A percentile compares a stretch with the other conserved stretches of the same genome.
phyloP scores from a whole-genome alignment of 192 early-diverging fungal species.

The Mortierella alpina region DNA sequence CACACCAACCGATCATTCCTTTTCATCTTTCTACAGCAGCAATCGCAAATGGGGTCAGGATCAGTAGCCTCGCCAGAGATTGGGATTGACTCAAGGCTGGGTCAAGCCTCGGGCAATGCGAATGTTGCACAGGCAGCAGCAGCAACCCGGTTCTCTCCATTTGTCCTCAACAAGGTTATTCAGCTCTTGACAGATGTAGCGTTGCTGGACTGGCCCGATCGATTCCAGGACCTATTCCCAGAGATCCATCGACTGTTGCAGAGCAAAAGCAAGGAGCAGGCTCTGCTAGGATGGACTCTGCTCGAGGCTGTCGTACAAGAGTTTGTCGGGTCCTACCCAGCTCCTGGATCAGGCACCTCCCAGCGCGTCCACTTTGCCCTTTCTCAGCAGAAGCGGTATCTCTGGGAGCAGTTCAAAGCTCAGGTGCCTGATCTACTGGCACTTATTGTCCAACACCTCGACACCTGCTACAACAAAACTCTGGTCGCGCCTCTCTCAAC shows the following conservation, averaged over 20 bases:
- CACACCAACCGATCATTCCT: slow-evolving; percentile 37
- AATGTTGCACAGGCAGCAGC: neutral
- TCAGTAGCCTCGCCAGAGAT: neutral
- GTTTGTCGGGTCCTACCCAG: slow-evolving; percentile 37
- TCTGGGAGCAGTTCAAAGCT: slow-evolving; percentile 42
- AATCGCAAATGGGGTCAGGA: slow-evolving; percentile 15
- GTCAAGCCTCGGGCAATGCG: too few species aligned
- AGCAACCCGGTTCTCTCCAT: slow-evolving; percentile 12
- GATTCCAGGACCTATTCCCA: slow-evolving; percentile 43
- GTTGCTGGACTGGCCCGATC: slow-evolving; percentile 46
- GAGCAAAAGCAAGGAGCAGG: slow-evolving; percentile 37
- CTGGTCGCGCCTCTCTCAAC: slow-evolving; percentile 39
- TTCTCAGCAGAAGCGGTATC: slow-evolving; percentile 24
- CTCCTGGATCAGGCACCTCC: slow-evolving; percentile 23
- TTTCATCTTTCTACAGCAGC: slow-evolving; percentile 38
- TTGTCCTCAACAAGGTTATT: slow-evolving; percentile 48
- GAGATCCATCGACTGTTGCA: slow-evolving; percentile 35
- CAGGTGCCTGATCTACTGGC: slow-evolving; percentile 31
- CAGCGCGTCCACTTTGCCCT: slow-evolving; percentile 26
- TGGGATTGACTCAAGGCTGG: neutral
- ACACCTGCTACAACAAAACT: slow-evolving; percentile 38
- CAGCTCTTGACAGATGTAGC: slow-evolving; percentile 46
- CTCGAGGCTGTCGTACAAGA: slow-evolving; percentile 41
- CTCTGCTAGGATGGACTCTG: slow-evolving; percentile 42
- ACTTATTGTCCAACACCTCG: slow-evolving; percentile 45